Evolutionary conservation across 257 asterid species (phyloP), one percentile per base, ranked within the genome.

Genomic region (Perilla frutescens): DNA sequence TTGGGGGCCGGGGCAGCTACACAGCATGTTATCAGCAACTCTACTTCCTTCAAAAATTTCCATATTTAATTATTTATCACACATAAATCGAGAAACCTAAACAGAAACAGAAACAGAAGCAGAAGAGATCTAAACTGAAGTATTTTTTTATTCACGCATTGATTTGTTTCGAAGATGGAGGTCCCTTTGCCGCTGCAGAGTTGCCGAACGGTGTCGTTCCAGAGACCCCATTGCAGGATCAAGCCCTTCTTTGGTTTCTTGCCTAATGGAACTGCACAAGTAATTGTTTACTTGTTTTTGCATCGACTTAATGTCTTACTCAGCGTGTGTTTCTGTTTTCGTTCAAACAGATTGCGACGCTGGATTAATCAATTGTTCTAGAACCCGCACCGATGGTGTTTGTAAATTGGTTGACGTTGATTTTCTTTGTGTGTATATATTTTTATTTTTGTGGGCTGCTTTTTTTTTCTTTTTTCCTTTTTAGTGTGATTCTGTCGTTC

Each of bases 261-360:
- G 45, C 91, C 93, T 68, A 87, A 68, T 79, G 91, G 90, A 82
- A 72, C 71, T 77, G 62, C 89, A 63, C 90, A 83, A 55, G 97
- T 88, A 91, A 77, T 20, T 47, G 13, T 47, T 66, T 60, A 54
- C 41, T 61, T 55, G 31, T 45, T 57, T 41, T 48, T 57, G 11
- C 39, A 3, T 67, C n/a, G 36, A 72, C 61, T 59, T 61, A 10
- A 47, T 43, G 41, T 65, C 8, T 12, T 20, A 59, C 11, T 9
- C 43, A 37, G 66, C 60, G 55, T 58, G 4, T 64, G 7, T 66
- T 15, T 31, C 47, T 49, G 29, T n/a, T 4, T 47, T 9, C 41
- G 31, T 45, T 39, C 37, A 32, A 7, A 14, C 13, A 4, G 1
- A 4, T 39, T 60, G 66, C 12, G 0, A 43, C 6, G 68, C 14